Evolutionary conservation across 1,284 basidiomycete species (phyloP).

Genomic region (Uromyces viciae-fabae): DNA sequence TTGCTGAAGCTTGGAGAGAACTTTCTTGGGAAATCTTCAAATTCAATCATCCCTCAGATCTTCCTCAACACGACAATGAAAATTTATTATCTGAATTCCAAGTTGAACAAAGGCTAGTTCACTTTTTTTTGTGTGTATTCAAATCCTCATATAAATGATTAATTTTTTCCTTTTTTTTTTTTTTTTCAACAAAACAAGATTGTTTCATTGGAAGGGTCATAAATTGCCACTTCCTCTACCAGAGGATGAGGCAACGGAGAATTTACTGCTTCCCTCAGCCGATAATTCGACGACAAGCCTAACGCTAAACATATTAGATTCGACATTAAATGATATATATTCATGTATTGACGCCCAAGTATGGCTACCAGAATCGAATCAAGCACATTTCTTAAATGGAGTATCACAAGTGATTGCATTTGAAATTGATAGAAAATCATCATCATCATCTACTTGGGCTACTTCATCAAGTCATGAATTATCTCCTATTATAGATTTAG

Average conservation of each 20-base stretch:
- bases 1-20: slow-evolving; percentile 43
- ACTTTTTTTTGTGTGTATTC: background rate
- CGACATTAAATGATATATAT: slow-evolving; percentile 39
- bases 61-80: background rate
- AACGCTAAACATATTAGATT: slow-evolving; percentile 3
- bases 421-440: slow-evolving; percentile 29
- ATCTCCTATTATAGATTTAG: too few relatives aligned
- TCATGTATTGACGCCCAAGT: slow-evolving; percentile 43
- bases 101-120: slow-evolving; percentile 11
- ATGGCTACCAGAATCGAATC: slow-evolving; percentile 37
- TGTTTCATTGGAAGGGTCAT: slow-evolving; percentile 45
- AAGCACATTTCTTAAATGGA: slow-evolving; percentile 38
- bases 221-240: slow-evolving; percentile 31
- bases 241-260: slow-evolving; percentile 6
- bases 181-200: slow-evolving; percentile 19
- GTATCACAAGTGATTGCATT: slow-evolving; percentile 37
- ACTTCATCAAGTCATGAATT: too few relatives aligned
- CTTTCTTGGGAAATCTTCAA: background rate
- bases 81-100: slow-evolving; percentile 7
- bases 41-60: background rate
- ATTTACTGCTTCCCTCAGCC: background rate
- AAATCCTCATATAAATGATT: too few relatives aligned
- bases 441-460: background rate
- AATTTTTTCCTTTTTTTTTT: background rate
- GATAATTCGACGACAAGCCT: slow-evolving; percentile 44